These are phyloP conservation scores for Mycena belliarum DNA, from an alignment of 768 basidiomycete species.

Conservation along the genomic window DNA sequence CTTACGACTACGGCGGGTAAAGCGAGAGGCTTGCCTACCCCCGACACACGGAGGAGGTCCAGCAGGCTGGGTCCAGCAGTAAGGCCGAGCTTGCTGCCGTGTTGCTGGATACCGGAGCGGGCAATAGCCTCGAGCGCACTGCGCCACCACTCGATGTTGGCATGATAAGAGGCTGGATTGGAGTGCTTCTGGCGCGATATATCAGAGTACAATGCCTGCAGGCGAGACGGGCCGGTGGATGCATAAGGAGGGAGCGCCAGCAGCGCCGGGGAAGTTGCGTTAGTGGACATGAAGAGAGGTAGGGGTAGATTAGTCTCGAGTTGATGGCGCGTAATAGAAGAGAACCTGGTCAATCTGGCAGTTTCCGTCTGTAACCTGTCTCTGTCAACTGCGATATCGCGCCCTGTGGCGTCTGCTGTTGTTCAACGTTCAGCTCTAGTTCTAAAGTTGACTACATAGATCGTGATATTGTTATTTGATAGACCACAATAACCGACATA, in stretches of 20 bases:
- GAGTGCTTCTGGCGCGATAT: constrained; percentile 81
- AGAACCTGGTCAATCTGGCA: too few relatives aligned
- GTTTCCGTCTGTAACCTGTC: too few relatives aligned
- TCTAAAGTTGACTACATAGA: too few relatives aligned
- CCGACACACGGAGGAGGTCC: constrained; percentile 63
- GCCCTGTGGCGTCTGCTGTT: too few relatives aligned
- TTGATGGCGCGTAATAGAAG: too few relatives aligned
- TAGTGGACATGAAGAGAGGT: too few relatives aligned
- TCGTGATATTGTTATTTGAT: too few relatives aligned
- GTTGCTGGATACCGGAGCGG: constrained; percentile 53
- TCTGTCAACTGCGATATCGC: too few relatives aligned
- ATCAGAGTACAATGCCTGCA: constrained; percentile 86
- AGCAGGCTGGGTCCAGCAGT: constrained; percentile 53
- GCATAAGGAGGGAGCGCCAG: constrained; percentile 46
- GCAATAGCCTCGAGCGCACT: constrained; percentile 62
- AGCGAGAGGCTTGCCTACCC: constrained; percentile 75
- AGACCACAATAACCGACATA: too few relatives aligned
- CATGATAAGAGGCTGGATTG: constrained; percentile 79
- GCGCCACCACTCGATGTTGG: constrained; percentile 90
- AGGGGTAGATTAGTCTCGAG: too few relatives aligned
- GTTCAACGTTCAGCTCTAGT: too few relatives aligned
- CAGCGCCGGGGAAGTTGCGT: constrained; percentile 19
- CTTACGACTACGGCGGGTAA: constrained; percentile 75
- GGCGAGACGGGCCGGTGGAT: constrained; percentile 50
- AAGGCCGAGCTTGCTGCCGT: constrained; percentile 58